Conservation (phyloP, 305 asterid species). For the Ruellia speciosa region DNA sequence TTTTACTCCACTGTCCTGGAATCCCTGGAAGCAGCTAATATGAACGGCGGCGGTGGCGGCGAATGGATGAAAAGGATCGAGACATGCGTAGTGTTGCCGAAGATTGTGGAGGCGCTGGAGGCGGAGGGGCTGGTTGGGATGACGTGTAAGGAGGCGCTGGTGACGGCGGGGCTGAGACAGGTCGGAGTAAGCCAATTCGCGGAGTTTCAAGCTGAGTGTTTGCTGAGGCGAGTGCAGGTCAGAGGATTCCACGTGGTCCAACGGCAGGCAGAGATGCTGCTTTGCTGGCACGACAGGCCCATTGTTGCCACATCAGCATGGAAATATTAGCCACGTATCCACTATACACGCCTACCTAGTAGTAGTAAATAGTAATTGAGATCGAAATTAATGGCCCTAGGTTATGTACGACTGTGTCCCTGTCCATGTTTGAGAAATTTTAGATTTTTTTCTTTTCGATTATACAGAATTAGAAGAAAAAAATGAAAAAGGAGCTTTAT, state of each 20-base stretch:
- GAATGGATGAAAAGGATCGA: slow-evolving; percentile 67
- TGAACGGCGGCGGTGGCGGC: slow-evolving; percentile 33
- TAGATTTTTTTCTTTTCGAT: no score
- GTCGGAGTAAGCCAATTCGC: slow-evolving; percentile 68
- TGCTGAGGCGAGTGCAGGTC: slow-evolving; percentile 56
- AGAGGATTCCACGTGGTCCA: slow-evolving; percentile 84
- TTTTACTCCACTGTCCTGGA: slow-evolving; percentile 72
- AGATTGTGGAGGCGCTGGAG: slow-evolving; percentile 51
- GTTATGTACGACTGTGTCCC: no score
- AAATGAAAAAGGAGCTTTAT: no score
- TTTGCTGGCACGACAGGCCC: slow-evolving; percentile 89
- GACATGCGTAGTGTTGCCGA: slow-evolving; percentile 62
- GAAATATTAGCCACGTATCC: slow-evolving; percentile 37
- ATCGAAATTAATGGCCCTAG: no score
- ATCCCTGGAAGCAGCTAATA: slow-evolving; percentile 63
- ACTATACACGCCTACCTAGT: no score
- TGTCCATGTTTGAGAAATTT: no score
- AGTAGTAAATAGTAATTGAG: no score
- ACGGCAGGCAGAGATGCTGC: slow-evolving; percentile 88
- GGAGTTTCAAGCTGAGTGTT: slow-evolving; percentile 78
- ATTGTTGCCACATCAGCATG: slow-evolving; percentile 84
- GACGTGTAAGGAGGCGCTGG: slow-evolving; percentile 74
- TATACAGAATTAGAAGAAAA: no score
- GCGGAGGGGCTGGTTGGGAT: slow-evolving; percentile 34
- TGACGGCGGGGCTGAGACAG: slow-evolving; percentile 65